These are phyloP conservation scores for Penicillium nucicola DNA, from an alignment of 495 filamentous ascomycete genomes.

Conservation along the genomic window DNA sequence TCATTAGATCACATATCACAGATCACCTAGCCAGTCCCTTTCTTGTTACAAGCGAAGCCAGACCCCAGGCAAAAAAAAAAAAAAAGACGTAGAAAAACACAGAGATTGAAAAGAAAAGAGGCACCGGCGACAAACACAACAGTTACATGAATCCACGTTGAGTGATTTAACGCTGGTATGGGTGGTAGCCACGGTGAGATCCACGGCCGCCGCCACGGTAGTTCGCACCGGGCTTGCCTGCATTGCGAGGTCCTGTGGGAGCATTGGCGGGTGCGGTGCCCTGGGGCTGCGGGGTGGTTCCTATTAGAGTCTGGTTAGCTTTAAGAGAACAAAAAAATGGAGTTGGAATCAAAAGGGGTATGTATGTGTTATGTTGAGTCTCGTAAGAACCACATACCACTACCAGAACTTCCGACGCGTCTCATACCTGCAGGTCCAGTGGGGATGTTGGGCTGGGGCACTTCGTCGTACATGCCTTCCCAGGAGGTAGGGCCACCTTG, in stretches of 20 bases:
- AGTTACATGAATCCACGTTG: background rate
- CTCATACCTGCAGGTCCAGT: conserved; percentile 50
- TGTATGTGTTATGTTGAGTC: conserved; percentile 1
- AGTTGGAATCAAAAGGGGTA: background rate
- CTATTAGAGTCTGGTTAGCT: conserved; percentile 19
- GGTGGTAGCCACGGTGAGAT: conserved; percentile 72
- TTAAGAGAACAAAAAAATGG: background rate
- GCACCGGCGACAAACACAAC: background rate
- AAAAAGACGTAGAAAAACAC: background rate
- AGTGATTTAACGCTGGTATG: conserved; percentile 55
- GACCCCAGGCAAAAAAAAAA: background rate
- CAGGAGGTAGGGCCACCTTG: conserved; percentile 72
- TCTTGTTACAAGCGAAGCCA: background rate
- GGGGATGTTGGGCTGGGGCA: conserved; percentile 76
- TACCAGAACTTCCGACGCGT: conserved; percentile 47
- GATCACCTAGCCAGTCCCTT: too few relatives aligned
- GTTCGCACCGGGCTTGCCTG: conserved; percentile 88
- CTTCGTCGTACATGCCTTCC: conserved; percentile 99
- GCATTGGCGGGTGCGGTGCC: conserved; percentile 86
- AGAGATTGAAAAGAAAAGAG: conserved; percentile 4
- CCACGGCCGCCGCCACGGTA: conserved; percentile 93
- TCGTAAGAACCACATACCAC: conserved; percentile 36
- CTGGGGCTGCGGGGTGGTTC: conserved; percentile 54
- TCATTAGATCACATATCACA: too few relatives aligned
- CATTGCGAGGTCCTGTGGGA: conserved; percentile 94